Evolutionary conservation across 2,329 filamentous ascomycete species (phyloP), one percentile per base, ranked within the genome.

Genomic region (Calonectria pseudoturangicola): DNA sequence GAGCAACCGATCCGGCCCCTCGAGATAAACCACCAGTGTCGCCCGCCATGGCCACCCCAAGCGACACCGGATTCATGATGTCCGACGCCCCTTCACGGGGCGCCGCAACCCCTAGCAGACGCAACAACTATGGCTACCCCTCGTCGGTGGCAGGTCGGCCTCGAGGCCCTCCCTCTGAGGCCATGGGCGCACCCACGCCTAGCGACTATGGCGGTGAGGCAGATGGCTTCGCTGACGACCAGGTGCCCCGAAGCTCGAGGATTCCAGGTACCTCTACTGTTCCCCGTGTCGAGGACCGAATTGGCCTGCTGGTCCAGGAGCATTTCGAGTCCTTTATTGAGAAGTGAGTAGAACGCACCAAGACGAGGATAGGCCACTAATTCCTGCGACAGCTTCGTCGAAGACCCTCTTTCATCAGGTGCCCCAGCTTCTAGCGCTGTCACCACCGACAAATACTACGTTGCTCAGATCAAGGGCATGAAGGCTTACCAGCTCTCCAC

Each of bases 321-420:
- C 91, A 93, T 70, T 97, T 97, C 81, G 93, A 96, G 83, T 89
- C 90, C 76, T 97, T 97, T 81, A 90, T 97, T 30, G 93, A 97
- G 81, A 90, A 89, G 93, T 95, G 82, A 81, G 89, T 75, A 30
- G 39, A 28, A 1, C 6, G 45, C 51, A 28, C 36, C 27, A 47
- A 10, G 18, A 15, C 69, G 33, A 33, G 13, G 15, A 33, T 58
- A 72, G 65, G 73, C 28, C 36, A 39, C 54, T 60, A 16, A 60
- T 21, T 27, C 3, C 43, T 67, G 62, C 27, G 60, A 25, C 73
- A 91, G 89, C 79, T 96, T 93, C 81, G 87, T 91, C 70, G 93
- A 96, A 84, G 92, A 94, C 21, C 92, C 92, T 3, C 86, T 89
- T 7, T 87, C 92, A 3, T 93, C 91, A 16, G 89, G 88, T 54